A percentile compares a stretch with the other conserved stretches of the same genome.
These are phyloP conservation scores for Camellia japonica DNA, from an alignment of 148 eudicot genomes.

Conservation along the genomic window DNA sequence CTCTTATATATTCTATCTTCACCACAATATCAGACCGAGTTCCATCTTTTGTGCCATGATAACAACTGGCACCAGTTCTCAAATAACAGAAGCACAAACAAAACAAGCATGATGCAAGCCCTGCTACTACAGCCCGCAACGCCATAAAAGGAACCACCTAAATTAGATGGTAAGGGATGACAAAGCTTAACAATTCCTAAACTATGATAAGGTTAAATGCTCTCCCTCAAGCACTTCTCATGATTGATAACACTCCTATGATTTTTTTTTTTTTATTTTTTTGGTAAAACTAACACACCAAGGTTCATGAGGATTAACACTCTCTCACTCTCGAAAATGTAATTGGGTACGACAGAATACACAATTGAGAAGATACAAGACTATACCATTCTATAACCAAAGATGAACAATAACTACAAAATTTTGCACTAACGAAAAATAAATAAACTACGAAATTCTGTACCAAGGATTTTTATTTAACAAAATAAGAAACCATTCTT, in stretches of 20 bases:
- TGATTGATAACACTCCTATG: neutral
- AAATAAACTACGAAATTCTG: neutral
- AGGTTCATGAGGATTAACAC: too few relatives aligned
- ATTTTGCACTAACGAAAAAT: neutral
- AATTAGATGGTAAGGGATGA: neutral
- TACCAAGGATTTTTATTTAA: neutral
- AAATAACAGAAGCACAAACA: neutral
- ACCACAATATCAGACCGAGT: neutral
- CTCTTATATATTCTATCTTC: neutral
- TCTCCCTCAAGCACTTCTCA: neutral
- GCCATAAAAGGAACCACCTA: neutral
- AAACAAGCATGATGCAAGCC: neutral
- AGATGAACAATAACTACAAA: neutral
- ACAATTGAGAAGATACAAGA: neutral
- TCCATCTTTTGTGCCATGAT: neutral
- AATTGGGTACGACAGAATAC: neutral
- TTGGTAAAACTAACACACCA: neutral
- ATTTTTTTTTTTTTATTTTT: neutral
- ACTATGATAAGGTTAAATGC: too few relatives aligned
- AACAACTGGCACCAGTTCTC: neutral
- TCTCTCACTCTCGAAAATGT: neutral
- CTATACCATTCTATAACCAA: neutral
- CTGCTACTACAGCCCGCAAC: neutral
- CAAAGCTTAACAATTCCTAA: neutral
- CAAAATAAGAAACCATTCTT: neutral